Evolutionary conservation across 306 rosid genomes (phyloP).

Genomic region (Gastrolobium bilobum): DNA sequence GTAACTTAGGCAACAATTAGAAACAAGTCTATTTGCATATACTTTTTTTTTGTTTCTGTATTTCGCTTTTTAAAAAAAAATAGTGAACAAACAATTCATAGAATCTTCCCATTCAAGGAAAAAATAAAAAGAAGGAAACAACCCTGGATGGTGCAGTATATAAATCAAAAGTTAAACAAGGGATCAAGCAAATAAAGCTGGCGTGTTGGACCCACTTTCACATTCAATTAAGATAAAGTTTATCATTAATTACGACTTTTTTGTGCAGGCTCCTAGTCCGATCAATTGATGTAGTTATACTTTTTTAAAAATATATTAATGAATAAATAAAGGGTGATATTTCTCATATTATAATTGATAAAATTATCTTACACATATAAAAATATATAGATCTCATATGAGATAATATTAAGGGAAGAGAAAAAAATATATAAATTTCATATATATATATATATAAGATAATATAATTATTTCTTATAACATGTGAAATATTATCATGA

Average conservation of each 20-base stretch:
- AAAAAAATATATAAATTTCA: too few species aligned
- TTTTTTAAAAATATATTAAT: background rate
- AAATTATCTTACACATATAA: too few species aligned
- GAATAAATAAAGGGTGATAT: background rate
- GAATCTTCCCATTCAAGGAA: background rate
- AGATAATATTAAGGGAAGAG: too few species aligned
- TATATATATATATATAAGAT: too few species aligned
- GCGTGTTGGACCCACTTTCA: constrained; percentile 21
- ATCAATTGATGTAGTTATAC: constrained; percentile 7
- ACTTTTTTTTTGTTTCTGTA: background rate
- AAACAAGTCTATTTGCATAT: background rate
- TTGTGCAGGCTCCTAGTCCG: background rate
- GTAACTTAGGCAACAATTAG: background rate
- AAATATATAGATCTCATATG: too few species aligned
- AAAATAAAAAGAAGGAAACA: background rate
- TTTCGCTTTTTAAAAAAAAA: background rate
- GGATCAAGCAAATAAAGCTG: constrained; percentile 13
- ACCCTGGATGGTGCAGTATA: background rate
- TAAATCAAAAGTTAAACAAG: constrained; percentile 19
- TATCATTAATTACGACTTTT: constrained; percentile 19
- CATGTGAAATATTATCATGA: too few species aligned
- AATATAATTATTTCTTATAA: too few species aligned
- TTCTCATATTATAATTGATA: too few species aligned
- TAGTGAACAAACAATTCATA: background rate
- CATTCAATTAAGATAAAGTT: constrained; percentile 34